Evolutionary conservation across 2,329 filamentous ascomycete genomes (phyloP).

Genomic region (Fusarium albidum): DNA sequence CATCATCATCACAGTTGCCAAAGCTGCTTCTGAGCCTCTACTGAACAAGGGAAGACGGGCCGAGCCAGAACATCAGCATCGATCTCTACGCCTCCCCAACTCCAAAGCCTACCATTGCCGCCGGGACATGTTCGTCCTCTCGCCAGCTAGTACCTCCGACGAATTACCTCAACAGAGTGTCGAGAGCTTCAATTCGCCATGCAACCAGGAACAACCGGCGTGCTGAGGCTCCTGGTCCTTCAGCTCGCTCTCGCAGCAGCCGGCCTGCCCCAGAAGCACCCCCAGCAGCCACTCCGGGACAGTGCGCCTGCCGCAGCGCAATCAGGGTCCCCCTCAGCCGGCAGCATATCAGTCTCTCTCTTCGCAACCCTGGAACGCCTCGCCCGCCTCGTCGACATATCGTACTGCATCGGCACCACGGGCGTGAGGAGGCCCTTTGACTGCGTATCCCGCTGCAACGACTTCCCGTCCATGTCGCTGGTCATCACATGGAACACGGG

Average conservation of each 20-base stretch:
- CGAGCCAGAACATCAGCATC: not conserved
- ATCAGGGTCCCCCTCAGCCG: constrained; percentile 55
- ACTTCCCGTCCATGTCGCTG: constrained; percentile 83
- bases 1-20: not conserved
- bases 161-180: constrained; percentile 1
- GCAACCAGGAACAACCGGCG: constrained; percentile 2
- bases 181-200: constrained; percentile 14
- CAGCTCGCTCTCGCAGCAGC: constrained; percentile 28
- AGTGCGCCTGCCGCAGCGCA: not conserved
- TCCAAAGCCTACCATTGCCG: not conserved
- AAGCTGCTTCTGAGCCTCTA: constrained; percentile 4
- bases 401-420: constrained; percentile 89
- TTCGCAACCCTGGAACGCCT: constrained; percentile 87
- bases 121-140: not conserved
- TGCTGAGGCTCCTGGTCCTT: constrained; percentile 20
- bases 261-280: constrained; percentile 15
- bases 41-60: not conserved
- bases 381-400: constrained; percentile 90
- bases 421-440: constrained; percentile 85
- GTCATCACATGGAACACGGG: constrained; percentile 92
- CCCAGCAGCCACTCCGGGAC: constrained; percentile 21
- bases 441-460: constrained; percentile 83
- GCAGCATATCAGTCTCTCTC: constrained; percentile 53
- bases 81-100: not conserved
- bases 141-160: not conserved